Base-by-base conservation (phyloP, 208 protist genomes). In the Leptomonas seymouri region DNA sequence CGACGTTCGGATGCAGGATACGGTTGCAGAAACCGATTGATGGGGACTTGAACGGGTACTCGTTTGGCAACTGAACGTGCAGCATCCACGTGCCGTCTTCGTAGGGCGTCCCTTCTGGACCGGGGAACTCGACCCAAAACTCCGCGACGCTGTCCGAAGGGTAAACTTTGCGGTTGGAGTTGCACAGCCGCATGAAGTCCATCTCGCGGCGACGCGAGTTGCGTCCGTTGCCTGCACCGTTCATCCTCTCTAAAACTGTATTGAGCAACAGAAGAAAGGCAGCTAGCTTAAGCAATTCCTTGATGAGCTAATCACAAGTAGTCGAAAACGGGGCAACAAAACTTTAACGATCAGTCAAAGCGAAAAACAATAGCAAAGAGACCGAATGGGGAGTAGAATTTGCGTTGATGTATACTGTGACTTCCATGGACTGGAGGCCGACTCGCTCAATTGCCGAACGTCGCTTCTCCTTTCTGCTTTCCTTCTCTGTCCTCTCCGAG, bases 1-100 rank as follows among this genome's bases (percentile, higher is more conserved):
- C 98, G 8, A 99, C 97, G 78, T 99, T 99, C 23, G 98, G 98
- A 77, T 99, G 98, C 74, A 96, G 97, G 54, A 99, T 99, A 55
- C 89, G 90, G 76, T 99, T 99, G 49, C 85, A 76, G 75, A 99
- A 99, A 15, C 98, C 98, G 71, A 99, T 99, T 0, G 97, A 99
- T 3, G 98, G 98, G 12, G 97, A 99, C 81, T 99, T 99, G 82
- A 99, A 99, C 2, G 98, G 98, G 76, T 99, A 99, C 44, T 90
- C 90, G 1, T 87, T 77, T 0, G 98, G 98, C n/a, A 99, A 79
- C 53, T 97, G 86, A 9, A 99, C 97, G 67, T 98, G 93, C 58
- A 99, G 87, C 73, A 94, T 94, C 98, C 98, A 99, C 39, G 90
- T 80, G 16, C 98, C 98, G 28, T 97, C 97, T 66, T 98, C 89